Evolutionary conservation across 1,284 basidiomycete genomes (phyloP).

Genomic region (Moesziomyces parantarcticus): DNA sequence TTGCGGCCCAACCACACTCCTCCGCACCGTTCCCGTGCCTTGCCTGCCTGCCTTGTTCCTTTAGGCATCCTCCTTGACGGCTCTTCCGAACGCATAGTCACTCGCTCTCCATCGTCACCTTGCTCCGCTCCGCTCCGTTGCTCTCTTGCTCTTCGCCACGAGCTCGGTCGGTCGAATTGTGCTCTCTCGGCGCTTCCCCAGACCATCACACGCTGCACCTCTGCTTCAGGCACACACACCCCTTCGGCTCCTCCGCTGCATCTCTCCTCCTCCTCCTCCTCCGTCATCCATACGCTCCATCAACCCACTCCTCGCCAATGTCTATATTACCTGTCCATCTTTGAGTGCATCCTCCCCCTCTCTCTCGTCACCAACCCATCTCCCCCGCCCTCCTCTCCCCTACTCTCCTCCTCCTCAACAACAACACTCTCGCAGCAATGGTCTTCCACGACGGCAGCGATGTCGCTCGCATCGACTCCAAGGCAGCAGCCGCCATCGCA

Average conservation of each 20-base stretch:
- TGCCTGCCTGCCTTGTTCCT: no score
- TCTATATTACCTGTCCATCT: conserved; percentile 30
- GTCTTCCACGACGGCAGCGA: conserved; percentile 23
- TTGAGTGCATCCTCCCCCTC: neutral
- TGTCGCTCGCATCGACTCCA: conserved; percentile 56
- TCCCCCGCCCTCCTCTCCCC: neutral
- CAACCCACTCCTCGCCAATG: neutral
- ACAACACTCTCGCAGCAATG: conserved; percentile 13
- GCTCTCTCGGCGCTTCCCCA: no score
- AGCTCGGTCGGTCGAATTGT: no score
- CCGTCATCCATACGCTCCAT: neutral
- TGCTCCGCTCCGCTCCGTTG: no score
- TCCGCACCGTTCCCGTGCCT: no score
- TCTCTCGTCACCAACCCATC: conserved; percentile 8
- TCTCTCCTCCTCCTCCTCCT: no score
- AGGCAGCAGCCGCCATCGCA: conserved; percentile 50
- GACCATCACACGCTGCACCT: neutral
- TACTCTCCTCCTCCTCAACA: neutral
- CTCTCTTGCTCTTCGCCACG: no score
- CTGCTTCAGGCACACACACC: neutral
- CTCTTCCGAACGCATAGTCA: no score
- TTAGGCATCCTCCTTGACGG: no score
- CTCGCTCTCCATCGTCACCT: no score
- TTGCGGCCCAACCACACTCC: no score
- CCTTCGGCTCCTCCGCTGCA: no score